Evolutionary conservation across 2,329 filamentous ascomycete genomes (phyloP).

Genomic region (Pseudocercospora fijiensis): DNA sequence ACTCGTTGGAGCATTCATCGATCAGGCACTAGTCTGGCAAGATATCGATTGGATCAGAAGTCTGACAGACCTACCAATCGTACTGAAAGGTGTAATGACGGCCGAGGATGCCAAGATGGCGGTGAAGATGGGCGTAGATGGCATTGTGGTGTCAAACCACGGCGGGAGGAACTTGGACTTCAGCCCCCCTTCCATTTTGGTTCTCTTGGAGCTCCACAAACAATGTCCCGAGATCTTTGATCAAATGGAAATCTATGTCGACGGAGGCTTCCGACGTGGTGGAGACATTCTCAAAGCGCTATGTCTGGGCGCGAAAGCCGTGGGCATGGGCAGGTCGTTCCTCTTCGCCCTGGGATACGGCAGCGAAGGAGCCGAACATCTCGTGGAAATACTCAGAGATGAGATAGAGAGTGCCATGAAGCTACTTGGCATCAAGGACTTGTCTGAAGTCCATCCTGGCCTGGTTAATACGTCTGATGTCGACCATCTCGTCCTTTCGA

Average conservation of each 20-base stretch:
- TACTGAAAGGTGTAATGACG: conserved; percentile 43
- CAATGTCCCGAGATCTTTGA: conserved; percentile 52
- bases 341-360: conserved; percentile 62
- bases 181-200: conserved; percentile 54
- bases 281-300: conserved; percentile 67
- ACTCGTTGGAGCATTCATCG: conserved; percentile 56
- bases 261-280: conserved; percentile 63
- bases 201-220: conserved; percentile 61
- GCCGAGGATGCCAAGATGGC: conserved; percentile 45
- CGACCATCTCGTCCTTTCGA: conserved; percentile 48
- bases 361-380: conserved; percentile 49
- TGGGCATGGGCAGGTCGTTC: conserved; percentile 60
- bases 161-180: conserved; percentile 43
- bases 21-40: conserved; percentile 53
- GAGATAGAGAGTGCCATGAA: conserved; percentile 65
- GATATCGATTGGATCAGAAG: conserved; percentile 46
- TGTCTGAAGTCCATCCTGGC: conserved; percentile 60
- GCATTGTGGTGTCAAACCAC: conserved; percentile 48
- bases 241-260: conserved; percentile 56
- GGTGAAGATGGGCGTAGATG: conserved; percentile 43
- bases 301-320: conserved; percentile 62
- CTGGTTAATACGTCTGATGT: conserved; percentile 54
- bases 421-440: conserved; percentile 59
- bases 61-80: conserved; percentile 29
- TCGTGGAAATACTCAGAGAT: conserved; percentile 44